These are phyloP conservation scores for Geranium incanum DNA, from an alignment of 441 rosid genomes.

Conservation along the genomic window DNA sequence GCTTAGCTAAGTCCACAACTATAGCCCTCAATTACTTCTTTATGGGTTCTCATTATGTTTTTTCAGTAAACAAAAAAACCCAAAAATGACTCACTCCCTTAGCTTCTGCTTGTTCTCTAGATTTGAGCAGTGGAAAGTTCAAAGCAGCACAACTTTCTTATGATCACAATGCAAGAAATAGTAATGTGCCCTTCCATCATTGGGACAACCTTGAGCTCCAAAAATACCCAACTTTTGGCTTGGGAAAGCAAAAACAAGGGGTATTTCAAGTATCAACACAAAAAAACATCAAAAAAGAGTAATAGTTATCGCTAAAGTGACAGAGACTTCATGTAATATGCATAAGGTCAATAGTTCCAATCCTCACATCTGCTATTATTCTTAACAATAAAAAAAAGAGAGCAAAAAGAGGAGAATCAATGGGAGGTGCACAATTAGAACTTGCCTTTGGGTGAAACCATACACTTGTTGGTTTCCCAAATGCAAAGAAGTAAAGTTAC, in stretches of 20 bases:
- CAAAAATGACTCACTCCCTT: not conserved
- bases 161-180: not conserved
- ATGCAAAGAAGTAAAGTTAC: slow-evolving; percentile 10
- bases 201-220: not conserved
- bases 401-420: not conserved
- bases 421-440: slow-evolving; percentile 3
- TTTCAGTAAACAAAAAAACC: too few species aligned
- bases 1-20: slow-evolving; percentile 4
- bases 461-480: slow-evolving; percentile 12
- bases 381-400: not conserved
- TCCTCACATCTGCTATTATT: too few species aligned
- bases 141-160: not conserved
- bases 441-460: slow-evolving; percentile 11
- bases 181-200: slow-evolving; percentile 4
- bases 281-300: not conserved
- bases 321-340: too few species aligned
- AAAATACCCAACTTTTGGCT: not conserved
- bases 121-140: not conserved
- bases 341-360: too few species aligned
- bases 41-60: too few species aligned
- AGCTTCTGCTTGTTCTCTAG: not conserved
- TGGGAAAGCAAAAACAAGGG: not conserved
- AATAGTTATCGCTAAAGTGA: too few species aligned
- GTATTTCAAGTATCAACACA: not conserved
- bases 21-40: not conserved